Evolutionary conservation across 768 basidiomycete genomes (phyloP), one percentile per base, ranked within the genome.

Genomic region (Trametopsis cervina): DNA sequence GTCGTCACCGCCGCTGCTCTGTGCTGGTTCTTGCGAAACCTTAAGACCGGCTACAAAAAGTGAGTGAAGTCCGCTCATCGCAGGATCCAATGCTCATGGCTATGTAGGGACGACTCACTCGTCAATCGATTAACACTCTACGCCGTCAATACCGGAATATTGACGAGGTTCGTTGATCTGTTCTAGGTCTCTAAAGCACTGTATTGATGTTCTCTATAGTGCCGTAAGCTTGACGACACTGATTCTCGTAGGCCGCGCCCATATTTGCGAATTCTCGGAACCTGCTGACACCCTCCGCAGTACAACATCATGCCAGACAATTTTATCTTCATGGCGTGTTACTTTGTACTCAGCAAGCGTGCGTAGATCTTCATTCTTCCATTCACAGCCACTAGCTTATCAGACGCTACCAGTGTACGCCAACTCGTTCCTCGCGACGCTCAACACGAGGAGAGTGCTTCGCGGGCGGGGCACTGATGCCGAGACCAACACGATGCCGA

Each of bases 311-410:
- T 75, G 62, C 70, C 76, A 0, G 51, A 47, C 12, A 83, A 81
- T 54, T 69, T 86, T 42, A 73, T 80, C 44, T 86, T 81, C 58
- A 68, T 77, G 33, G 72, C 73, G 7, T 70, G 72, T 40, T 85
- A 83, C 59, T 83, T 87, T 51, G 70, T 80, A 42, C 61, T 85
- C 27, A 80, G 77, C 61, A 86, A 85, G 67, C 55, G 83, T 83
- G 58, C 54, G 81, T 62, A n/a, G n/a, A n/a, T n/a, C n/a, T n/a
- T n/a, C n/a, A n/a, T n/a, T n/a, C n/a, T n/a, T n/a, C n/a, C n/a
- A n/a, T n/a, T n/a, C n/a, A n/a, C n/a, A n/a, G n/a, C n/a, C n/a
- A n/a, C n/a, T n/a, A n/a, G n/a, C n/a, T n/a, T n/a, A n/a, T n/a
- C n/a, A n/a, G n/a, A n/a, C 18, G 22, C 39, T 23, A 41, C 25